Evolutionary conservation across 495 filamentous ascomycete species (phyloP).

Genomic region (Penicillium mononematosum): DNA sequence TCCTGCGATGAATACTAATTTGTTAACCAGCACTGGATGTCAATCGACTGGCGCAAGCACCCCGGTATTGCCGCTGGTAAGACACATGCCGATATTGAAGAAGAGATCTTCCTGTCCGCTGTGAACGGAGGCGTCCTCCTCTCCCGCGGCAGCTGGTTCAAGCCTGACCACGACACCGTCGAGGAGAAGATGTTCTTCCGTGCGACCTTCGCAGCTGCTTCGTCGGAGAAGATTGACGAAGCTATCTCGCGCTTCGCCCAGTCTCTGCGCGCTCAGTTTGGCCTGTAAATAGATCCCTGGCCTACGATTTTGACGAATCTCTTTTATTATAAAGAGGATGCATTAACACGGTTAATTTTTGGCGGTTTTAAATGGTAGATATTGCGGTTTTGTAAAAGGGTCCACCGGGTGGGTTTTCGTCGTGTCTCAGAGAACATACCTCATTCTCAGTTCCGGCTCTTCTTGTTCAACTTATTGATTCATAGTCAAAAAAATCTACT

Average conservation of each 20-base stretch:
- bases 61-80: constrained; percentile 56
- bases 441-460: background rate
- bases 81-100: constrained; percentile 69
- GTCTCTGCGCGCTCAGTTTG: constrained; percentile 66
- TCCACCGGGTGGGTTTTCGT: background rate
- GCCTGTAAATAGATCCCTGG: constrained; percentile 20
- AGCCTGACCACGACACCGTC: constrained; percentile 52
- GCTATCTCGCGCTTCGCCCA: constrained; percentile 74
- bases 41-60: constrained; percentile 72
- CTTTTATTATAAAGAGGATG: background rate
- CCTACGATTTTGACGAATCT: constrained; percentile 10
- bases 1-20: constrained; percentile 15
- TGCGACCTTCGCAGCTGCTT: constrained; percentile 82
- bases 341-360: background rate
- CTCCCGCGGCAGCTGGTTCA: constrained; percentile 87
- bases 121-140: constrained; percentile 72
- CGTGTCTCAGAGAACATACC: background rate
- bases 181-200: constrained; percentile 73
- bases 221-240: constrained; percentile 69
- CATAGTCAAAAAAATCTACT: background rate
- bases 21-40: constrained; percentile 69
- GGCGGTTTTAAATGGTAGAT: constrained; percentile 3
- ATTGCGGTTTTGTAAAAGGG: background rate
- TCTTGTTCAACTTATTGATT: background rate
- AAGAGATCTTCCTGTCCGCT: constrained; percentile 73